Evolutionary conservation across 176 grass and related monocot species (phyloP).

Genomic region (Puccinellia tenuiflora): DNA sequence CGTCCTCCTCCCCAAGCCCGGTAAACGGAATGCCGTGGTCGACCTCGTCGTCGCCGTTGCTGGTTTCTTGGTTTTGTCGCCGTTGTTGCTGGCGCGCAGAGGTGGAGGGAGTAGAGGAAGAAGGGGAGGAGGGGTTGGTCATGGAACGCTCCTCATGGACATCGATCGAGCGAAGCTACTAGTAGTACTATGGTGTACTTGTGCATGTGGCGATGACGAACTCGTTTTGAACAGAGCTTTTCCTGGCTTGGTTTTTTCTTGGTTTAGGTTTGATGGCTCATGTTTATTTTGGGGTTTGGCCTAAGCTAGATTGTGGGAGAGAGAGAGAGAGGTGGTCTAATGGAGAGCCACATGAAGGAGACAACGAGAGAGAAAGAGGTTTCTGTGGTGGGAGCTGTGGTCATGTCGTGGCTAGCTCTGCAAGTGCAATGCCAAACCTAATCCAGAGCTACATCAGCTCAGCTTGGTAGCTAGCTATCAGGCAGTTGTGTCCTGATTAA

Average conservation of each 20-base stretch:
- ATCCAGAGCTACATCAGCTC: background rate
- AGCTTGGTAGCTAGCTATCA: no score
- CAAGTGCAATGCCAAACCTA: background rate
- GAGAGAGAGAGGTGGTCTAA: slow-evolving; percentile 18
- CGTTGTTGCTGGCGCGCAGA: background rate
- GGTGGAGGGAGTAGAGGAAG: background rate
- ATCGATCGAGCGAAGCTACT: background rate
- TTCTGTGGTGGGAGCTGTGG: slow-evolving; percentile 17
- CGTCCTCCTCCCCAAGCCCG: background rate
- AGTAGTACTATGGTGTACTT: background rate
- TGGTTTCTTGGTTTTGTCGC: background rate
- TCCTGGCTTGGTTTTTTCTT: background rate
- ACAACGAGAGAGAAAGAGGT: background rate
- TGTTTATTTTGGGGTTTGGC: background rate
- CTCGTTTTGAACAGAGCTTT: background rate
- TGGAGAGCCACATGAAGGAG: slow-evolving; percentile 27
- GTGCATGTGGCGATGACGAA: slow-evolving; percentile 13
- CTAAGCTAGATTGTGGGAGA: background rate
- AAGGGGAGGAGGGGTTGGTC: slow-evolving; percentile 23
- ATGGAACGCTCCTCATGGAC: slow-evolving; percentile 33
- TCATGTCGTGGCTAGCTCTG: slow-evolving; percentile 34
- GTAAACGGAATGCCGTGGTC: background rate
- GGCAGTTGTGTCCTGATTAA: background rate
- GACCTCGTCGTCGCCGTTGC: background rate
- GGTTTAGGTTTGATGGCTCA: slow-evolving; percentile 8